A percentile compares a stretch with the other conserved stretches of the same genome.
Evolutionary conservation across 2,329 filamentous ascomycete genomes (phyloP).

Genomic region (Westerdykella aurantiaca): DNA sequence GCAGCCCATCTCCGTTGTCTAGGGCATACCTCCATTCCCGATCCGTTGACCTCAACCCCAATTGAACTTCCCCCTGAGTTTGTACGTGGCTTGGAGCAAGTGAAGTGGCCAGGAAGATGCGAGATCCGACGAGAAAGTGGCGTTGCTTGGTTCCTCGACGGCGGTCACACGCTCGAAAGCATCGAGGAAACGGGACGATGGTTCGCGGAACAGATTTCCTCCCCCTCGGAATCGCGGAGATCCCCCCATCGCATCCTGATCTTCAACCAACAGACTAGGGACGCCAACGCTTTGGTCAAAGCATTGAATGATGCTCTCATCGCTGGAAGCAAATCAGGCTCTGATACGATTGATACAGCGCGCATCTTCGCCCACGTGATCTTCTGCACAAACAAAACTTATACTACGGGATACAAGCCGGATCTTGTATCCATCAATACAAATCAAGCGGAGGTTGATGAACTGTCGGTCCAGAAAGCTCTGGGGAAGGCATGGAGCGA

Average conservation of each 20-base stretch:
- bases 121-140: constrained; percentile 56
- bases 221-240: constrained; percentile 13
- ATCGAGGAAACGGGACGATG: constrained; percentile 70
- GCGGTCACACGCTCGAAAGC: constrained; percentile 82
- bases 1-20: constrained; percentile 50
- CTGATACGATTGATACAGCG: constrained; percentile 21
- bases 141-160: constrained; percentile 74
- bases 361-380: constrained; percentile 64
- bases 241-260: constrained; percentile 56
- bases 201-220: constrained; percentile 53
- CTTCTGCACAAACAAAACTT: constrained; percentile 75
- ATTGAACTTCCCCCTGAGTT: constrained; percentile 56
- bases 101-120: constrained; percentile 69
- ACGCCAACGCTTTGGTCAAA: constrained; percentile 61
- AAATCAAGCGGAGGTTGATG: constrained; percentile 52
- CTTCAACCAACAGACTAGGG: constrained; percentile 89
- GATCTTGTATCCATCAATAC: constrained; percentile 60
- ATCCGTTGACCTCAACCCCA: constrained; percentile 21
- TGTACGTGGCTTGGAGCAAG: constrained; percentile 58
- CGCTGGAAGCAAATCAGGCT: constrained; percentile 19
- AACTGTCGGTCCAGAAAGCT: constrained; percentile 60
- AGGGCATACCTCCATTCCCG: constrained; percentile 39
- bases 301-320: constrained; percentile 56
- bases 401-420: constrained; percentile 55
- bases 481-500: constrained; percentile 55